A percentile compares a stretch with the other conserved stretches of the same genome.
Evolutionary conservation across 768 basidiomycete species (phyloP).

Genomic region (Mycena epipterygia): DNA sequence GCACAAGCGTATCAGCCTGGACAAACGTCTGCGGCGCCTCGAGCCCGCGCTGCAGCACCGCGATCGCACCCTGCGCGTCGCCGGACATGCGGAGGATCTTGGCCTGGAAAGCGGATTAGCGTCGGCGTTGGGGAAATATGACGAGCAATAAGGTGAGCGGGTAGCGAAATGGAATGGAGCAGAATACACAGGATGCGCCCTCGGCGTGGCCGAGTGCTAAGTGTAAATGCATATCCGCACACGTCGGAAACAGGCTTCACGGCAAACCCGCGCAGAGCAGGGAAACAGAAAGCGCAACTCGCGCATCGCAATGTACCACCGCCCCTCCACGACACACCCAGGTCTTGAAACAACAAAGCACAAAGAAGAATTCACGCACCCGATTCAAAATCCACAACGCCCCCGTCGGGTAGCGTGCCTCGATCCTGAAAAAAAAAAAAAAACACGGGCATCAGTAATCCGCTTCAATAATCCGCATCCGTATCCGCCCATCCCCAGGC

Average conservation of each 20-base stretch:
- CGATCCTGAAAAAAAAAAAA: slow-evolving; percentile 45
- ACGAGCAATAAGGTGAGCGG: too few species aligned
- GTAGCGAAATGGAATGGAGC: too few species aligned
- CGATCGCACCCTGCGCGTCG: slow-evolving; percentile 76
- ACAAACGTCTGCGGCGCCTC: slow-evolving; percentile 66
- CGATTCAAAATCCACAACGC: slow-evolving; percentile 70
- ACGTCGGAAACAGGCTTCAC: too few species aligned
- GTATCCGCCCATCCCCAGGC: too few species aligned
- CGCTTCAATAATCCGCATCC: neutral
- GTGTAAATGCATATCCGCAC: neutral
- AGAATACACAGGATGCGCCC: too few species aligned
- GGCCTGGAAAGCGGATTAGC: slow-evolving; percentile 51
- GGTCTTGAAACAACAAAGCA: too few species aligned
- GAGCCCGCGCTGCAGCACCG: slow-evolving; percentile 70
- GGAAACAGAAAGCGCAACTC: neutral
- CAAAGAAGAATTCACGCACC: too few species aligned
- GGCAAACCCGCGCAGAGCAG: neutral
- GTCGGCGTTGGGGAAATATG: too few species aligned
- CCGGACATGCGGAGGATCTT: slow-evolving; percentile 76
- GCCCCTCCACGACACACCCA: too few species aligned
- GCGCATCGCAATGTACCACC: too few species aligned
- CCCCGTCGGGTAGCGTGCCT: slow-evolving; percentile 62
- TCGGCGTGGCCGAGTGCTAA: too few species aligned
- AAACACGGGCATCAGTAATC: neutral
- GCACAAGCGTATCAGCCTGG: slow-evolving; percentile 81